Conservation (phyloP, 208 protist genomes). For the Trypanosoma mega region DNA sequence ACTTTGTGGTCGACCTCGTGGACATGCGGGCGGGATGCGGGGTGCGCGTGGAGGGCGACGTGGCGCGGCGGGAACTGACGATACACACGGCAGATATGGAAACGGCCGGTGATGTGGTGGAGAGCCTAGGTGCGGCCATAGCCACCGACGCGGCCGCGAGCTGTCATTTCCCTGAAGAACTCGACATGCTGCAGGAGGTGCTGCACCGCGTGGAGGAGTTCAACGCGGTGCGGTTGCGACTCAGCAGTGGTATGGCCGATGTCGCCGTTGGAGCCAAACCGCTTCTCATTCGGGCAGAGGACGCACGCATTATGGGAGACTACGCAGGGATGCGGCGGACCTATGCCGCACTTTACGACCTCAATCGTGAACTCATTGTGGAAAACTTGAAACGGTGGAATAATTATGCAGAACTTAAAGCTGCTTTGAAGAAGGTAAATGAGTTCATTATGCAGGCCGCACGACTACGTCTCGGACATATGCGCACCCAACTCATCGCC, state of each 20-base stretch:
- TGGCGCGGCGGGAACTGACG: conserved; percentile 29
- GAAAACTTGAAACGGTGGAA: conserved; percentile 93
- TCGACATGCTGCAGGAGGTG: conserved; percentile 49
- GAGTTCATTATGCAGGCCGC: conserved; percentile 91
- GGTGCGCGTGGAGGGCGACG: conserved; percentile 42
- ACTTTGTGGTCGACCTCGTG: conserved; percentile 49
- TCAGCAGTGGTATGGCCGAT: conserved; percentile 94
- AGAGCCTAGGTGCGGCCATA: conserved; percentile 65
- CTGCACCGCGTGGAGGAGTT: conserved; percentile 82
- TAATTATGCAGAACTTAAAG: conserved; percentile 91
- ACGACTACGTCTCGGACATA: conserved; percentile 78
- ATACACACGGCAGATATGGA: conserved; percentile 82
- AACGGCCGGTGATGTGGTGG: conserved; percentile 81
- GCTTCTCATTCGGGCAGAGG: conserved; percentile 90
- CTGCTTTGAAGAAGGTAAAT: conserved; percentile 88
- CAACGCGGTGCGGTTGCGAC: conserved; percentile 81
- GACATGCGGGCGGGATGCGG: conserved; percentile 62
- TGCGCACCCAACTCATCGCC: conserved; percentile 56
- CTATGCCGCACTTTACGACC: conserved; percentile 83
- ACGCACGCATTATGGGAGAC: conserved; percentile 89
- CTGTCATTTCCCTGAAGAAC: conserved; percentile 83
- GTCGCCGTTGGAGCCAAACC: conserved; percentile 82
- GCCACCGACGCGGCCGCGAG: conserved; percentile 31
- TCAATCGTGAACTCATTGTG: conserved; percentile 87
- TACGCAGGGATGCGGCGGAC: conserved; percentile 74